Evolutionary conservation across 1,139 yeast species (phyloP), one percentile per base, ranked within the genome.

Genomic region (Debaryomyces coudertii): DNA sequence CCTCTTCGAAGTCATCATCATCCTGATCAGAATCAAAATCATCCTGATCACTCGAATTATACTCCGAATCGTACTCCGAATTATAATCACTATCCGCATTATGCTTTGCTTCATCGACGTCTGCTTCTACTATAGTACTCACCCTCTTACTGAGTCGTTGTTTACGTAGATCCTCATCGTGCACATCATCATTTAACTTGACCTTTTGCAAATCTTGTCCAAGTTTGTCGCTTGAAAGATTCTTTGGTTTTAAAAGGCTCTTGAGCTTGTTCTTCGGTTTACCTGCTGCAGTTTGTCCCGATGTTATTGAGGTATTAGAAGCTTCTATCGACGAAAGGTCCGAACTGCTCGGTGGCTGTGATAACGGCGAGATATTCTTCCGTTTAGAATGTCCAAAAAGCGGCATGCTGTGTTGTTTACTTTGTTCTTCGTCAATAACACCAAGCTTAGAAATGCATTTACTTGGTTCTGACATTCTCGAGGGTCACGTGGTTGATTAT

Each of bases 61-160:
- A 33, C 12, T 61, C 63, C 14, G 58, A 60, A 34, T 61, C 63
- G 6, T 33, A 33, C 12, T 61, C 63, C 14, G 58, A 60, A 34
- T 61, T 65, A 15, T 60, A 66, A 7, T 60, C 61, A 16, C 55
- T 64, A 14, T 59, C 62, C 34, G 61, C 64, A 34, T 48, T 40
- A 28, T 16, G 33, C 18, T 33, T 33, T 9, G 41, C 31, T 12
- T 18, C 41, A 9, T 29, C 41, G 20, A 30, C 36, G 20, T 50
- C 56, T 11, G 52, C 53, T 39, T 62, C 65, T 11, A 53, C 58
- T 15, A 60, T 60, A 5, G 66, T 62, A 25, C 66, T 61, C 14
- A 63, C 55, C 40, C 60, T 45, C 44, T 59, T 61, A 22, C 44
- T 46, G 6, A 47, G 38, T 5, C 46, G 23, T 14, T 35, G 27